Evolutionary conservation across 2,329 filamentous ascomycete species (phyloP).

Genomic region (Beauveria rudraprayagi): DNA sequence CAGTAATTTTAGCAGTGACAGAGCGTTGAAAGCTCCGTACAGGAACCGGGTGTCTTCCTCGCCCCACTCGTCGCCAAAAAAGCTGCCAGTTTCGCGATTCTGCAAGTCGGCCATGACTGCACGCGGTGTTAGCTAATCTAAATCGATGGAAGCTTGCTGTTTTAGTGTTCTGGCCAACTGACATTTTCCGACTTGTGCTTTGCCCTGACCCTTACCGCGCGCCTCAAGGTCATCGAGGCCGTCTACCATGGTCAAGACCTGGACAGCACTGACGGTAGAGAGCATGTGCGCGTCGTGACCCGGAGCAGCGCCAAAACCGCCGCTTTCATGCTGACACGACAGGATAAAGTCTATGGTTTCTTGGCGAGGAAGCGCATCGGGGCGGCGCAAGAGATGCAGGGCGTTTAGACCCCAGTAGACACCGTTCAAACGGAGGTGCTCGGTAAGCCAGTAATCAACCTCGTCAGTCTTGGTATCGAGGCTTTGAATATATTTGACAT

Average conservation of each 20-base stretch:
- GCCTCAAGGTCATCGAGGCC: conserved; percentile 75
- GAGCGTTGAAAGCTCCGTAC: conserved; percentile 79
- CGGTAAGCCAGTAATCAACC: conserved; percentile 95
- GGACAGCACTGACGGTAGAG: conserved; percentile 89
- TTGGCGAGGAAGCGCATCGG: conserved; percentile 71
- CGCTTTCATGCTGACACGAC: conserved; percentile 81
- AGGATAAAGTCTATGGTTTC: conserved; percentile 89
- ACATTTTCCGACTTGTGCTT: conserved; percentile 71
- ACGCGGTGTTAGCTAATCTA: conserved; percentile 16
- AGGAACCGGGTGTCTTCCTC: conserved; percentile 93
- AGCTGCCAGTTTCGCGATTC: conserved; percentile 72
- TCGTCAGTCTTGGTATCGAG: conserved; percentile 89
- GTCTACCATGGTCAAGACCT: conserved; percentile 82
- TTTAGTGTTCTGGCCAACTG: conserved; percentile 29
- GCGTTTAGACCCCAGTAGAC: conserved; percentile 94
- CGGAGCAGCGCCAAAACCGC: conserved; percentile 89
- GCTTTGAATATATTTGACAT: conserved; percentile 89
- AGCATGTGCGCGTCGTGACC: conserved; percentile 94
- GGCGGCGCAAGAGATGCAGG: conserved; percentile 73
- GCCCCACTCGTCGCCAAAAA: conserved; percentile 92
- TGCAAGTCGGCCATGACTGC: conserved; percentile 75
- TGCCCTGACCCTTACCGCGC: conserved; percentile 52
- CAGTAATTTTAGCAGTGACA: conserved; percentile 73
- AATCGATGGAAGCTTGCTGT: background rate
- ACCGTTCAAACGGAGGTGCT: conserved; percentile 90